Conservation (phyloP, 176 grass and related monocot genomes). For the Raddia distichophylla region DNA sequence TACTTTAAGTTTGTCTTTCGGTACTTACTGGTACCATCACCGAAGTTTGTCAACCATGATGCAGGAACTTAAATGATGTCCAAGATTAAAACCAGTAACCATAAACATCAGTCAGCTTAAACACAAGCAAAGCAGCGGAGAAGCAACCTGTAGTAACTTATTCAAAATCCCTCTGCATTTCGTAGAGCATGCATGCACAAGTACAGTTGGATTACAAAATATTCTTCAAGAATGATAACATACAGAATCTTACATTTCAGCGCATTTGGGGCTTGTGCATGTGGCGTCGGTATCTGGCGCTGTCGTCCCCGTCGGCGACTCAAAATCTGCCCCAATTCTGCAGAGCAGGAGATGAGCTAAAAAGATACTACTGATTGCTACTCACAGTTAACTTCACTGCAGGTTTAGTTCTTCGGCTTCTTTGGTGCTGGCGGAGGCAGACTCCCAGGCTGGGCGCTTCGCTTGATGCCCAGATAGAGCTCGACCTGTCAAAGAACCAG, state of each 20-base stretch:
- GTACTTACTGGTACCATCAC: constrained; percentile 11
- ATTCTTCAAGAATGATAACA: background rate
- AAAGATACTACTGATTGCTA: constrained; percentile 34
- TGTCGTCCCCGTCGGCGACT: constrained; percentile 23
- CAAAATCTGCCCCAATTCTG: constrained; percentile 24
- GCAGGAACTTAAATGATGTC: constrained; percentile 22
- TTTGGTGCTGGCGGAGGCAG: constrained; percentile 69
- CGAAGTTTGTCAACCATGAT: constrained; percentile 37
- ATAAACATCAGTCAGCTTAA: constrained; percentile 10
- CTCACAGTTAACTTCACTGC: constrained; percentile 34
- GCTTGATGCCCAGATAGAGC: constrained; percentile 79
- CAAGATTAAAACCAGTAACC: background rate
- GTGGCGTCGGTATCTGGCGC: constrained; percentile 2
- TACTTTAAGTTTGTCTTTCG: constrained; percentile 29
- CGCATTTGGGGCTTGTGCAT: background rate
- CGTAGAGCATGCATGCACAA: background rate
- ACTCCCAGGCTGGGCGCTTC: constrained; percentile 55
- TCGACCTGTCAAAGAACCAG: constrained; percentile 56
- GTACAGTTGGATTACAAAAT: constrained; percentile 26
- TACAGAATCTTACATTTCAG: constrained; percentile 36
- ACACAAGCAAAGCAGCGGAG: background rate
- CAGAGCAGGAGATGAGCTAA: constrained; percentile 17
- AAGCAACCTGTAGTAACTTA: background rate
- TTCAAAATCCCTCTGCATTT: background rate
- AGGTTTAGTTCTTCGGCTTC: constrained; percentile 68